phyloP scores from a whole-genome alignment of 306 rosid species.

The Prinsepia uniflora region DNA sequence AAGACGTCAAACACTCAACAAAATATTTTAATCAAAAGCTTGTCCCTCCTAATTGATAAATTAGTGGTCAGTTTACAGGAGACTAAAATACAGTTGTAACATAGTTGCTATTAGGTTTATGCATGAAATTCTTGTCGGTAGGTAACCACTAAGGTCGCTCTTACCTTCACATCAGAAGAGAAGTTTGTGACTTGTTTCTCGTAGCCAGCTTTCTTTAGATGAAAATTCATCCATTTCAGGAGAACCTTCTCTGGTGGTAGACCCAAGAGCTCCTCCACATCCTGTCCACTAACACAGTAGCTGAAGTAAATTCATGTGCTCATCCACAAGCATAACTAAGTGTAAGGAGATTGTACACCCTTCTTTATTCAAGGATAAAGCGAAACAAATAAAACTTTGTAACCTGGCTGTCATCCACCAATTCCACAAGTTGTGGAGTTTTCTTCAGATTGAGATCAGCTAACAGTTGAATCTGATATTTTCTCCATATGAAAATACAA shows the following conservation, averaged over 20 bases:
- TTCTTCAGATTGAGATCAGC: slow-evolving; percentile 97
- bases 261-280: slow-evolving; percentile 93
- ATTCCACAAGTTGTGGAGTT: slow-evolving; percentile 96
- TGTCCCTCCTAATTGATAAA: neutral
- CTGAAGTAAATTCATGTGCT: slow-evolving; percentile 12
- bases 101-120: neutral
- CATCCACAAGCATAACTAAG: neutral
- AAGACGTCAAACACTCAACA: neutral
- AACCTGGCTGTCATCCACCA: slow-evolving; percentile 94
- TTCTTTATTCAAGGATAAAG: slow-evolving; percentile 10
- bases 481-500: slow-evolving; percentile 34
- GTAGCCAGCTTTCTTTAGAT: slow-evolving; percentile 89
- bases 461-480: slow-evolving; percentile 77
- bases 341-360: slow-evolving; percentile 17
- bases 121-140: slow-evolving; percentile 19
- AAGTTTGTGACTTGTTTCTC: slow-evolving; percentile 94
- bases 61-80: neutral
- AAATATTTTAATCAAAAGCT: slow-evolving; percentile 14
- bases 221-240: slow-evolving; percentile 99
- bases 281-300: slow-evolving; percentile 46
- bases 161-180: slow-evolving; percentile 92
- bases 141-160: slow-evolving; percentile 17
- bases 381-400: slow-evolving; percentile 15
- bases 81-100: neutral
- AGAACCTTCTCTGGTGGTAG: slow-evolving; percentile 92